Conservation (phyloP, 1,284 basidiomycete species). For the Amylostereum areolatum region DNA sequence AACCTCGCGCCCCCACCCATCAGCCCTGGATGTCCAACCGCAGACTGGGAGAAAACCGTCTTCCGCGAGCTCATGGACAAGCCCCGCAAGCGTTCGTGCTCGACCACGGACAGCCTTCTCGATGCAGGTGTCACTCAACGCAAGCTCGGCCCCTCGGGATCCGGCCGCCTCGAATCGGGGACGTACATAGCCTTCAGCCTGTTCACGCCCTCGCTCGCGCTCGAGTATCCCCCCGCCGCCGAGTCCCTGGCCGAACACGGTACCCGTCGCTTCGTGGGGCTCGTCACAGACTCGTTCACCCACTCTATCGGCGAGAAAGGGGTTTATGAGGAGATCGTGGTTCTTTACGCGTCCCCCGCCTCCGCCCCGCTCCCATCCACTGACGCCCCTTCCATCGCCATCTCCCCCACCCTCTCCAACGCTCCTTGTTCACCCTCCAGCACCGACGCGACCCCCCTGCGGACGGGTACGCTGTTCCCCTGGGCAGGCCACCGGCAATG, state of each 20-base stretch:
- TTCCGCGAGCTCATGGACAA: too few species aligned
- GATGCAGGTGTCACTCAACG: too few species aligned
- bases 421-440: not conserved
- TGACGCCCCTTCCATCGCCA: constrained; percentile 10
- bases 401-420: constrained; percentile 8
- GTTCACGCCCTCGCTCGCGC: constrained; percentile 10
- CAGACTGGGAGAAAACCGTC: too few species aligned
- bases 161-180: constrained; percentile 10
- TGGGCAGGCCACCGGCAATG: constrained; percentile 15
- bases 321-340: constrained; percentile 13
- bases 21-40: too few species aligned
- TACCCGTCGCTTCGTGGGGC: constrained; percentile 16
- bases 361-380: constrained; percentile 5
- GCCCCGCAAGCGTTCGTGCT: too few species aligned
- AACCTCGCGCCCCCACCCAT: too few species aligned
- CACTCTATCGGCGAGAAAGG: constrained; percentile 7
- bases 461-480: constrained; percentile 16
- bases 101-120: too few species aligned
- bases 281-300: constrained; percentile 15
- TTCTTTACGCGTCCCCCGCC: constrained; percentile 9
- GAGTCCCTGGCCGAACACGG: constrained; percentile 7
- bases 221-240: constrained; percentile 1
- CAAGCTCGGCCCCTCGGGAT: too few species aligned
- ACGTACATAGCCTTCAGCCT: constrained; percentile 18
- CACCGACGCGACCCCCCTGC: not conserved